Evolutionary conservation across 352 stramenopile genomes (phyloP), one percentile per base, ranked within the genome.

Genomic region (Phytophthora pisi): DNA sequence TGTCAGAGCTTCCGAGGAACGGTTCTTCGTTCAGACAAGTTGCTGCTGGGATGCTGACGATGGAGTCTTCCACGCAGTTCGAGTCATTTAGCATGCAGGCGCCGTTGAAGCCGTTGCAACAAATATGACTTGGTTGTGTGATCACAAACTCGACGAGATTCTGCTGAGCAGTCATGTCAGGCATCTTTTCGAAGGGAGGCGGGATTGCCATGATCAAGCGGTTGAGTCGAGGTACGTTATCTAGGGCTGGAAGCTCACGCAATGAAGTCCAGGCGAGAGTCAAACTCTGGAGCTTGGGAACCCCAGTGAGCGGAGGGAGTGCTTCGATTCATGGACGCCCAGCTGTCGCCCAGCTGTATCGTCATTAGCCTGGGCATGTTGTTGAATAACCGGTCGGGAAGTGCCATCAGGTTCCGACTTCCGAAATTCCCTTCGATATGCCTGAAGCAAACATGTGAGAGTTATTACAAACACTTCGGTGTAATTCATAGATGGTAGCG

Each of bases 51-150:
- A 16, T 20, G n/a, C 10, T 47, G 10, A 20, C 10, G 13, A n/a
- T 24, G n/a, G 28, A 10, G 7, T 46, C 15, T 34, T 10, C 16
- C 1, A 11, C 20, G 43, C 56, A 55, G 18, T 9, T 47, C 26
- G 7, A 13, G 23, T 65, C 57, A 20, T 47, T 24, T 8, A 52
- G 28, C 18, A 43, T 7, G 49, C 57, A 65, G n/a, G 11, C 20
- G 15, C 49, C 43, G 11, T 8, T 46, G 23, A 65, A 65, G 9
- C 58, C 58, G 13, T 58, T 65, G 49, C 58, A 65, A 23, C 58
- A 65, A 11, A 65, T 47, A 11, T 51, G 47, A 30, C 34, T 65
- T 10, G 23, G 58, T 24, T 24, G 30, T 8, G 28, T 42, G 15
- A 65, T 43, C 3, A 51, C 38, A 51, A 65, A 45, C 16, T 47